Conservation (phyloP, 202 grass and related monocot genomes). For the Hordeum pubiflorum region DNA sequence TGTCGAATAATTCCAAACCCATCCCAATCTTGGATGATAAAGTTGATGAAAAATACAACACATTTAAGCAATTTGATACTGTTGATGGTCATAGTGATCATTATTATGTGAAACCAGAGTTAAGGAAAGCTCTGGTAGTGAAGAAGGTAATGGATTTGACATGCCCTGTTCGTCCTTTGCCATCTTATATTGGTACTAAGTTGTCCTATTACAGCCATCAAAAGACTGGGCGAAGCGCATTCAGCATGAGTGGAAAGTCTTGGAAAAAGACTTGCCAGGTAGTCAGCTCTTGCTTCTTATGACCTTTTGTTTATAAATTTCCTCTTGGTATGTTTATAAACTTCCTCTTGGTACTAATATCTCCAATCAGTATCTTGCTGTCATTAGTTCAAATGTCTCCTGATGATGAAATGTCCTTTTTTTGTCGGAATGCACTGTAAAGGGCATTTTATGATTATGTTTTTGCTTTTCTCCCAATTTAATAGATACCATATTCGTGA, state of each 20-base stretch:
- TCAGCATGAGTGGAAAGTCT: conserved; percentile 81
- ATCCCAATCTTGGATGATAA: conserved; percentile 39
- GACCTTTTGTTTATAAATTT: not conserved
- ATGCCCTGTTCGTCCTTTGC: not conserved
- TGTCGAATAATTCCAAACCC: conserved; percentile 36
- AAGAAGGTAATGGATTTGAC: conserved; percentile 55
- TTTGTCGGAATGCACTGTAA: not conserved
- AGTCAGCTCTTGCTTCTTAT: conserved; percentile 16
- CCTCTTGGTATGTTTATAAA: not conserved
- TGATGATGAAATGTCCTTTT: not conserved
- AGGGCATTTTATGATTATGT: conserved; percentile 23
- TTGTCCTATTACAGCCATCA: conserved; percentile 53
- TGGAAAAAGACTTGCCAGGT: conserved; percentile 91
- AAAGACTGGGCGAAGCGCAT: conserved; percentile 73
- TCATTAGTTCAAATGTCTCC: not conserved
- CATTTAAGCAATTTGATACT: conserved; percentile 82
- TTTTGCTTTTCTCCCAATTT: conserved; percentile 24
- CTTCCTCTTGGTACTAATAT: not conserved
- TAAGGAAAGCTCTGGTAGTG: conserved; percentile 32
- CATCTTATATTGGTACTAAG: not conserved
- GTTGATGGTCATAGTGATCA: conserved; percentile 72
- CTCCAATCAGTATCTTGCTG: not conserved
- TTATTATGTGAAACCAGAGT: conserved; percentile 48
- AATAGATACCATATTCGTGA: conserved; percentile 74
- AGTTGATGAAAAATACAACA: conserved; percentile 57